These are phyloP conservation scores for Deuterostichococcus epilithicus DNA, from an alignment of 139 green algal genomes.

Conservation along the genomic window DNA sequence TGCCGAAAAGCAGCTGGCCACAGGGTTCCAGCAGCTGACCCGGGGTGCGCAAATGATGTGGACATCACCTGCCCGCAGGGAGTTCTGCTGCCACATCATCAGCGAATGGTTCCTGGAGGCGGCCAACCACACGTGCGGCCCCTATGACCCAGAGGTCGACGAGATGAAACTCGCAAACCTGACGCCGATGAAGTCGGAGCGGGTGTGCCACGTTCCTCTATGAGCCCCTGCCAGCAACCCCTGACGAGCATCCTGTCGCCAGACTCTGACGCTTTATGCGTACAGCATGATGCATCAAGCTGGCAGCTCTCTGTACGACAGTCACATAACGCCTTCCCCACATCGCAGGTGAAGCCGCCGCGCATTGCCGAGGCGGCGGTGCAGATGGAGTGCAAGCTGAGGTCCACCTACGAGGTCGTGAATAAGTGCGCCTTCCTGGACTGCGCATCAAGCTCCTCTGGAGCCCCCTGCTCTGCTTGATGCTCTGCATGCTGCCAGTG, in stretches of 20 bases:
- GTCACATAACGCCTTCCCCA: neutral
- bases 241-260: too few relatives aligned
- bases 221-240: too few relatives aligned
- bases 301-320: too few relatives aligned
- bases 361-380: conserved; percentile 81
- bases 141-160: conserved; percentile 70
- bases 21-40: neutral
- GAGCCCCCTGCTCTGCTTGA: neutral
- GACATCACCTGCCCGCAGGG: conserved; percentile 34
- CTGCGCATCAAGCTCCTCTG: neutral
- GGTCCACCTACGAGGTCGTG: conserved; percentile 55
- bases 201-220: too few relatives aligned
- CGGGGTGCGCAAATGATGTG: neutral
- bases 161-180: conserved; percentile 78
- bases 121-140: conserved; percentile 89
- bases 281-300: too few relatives aligned
- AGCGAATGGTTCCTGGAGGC: conserved; percentile 94
- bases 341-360: conserved; percentile 68
- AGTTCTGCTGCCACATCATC: conserved; percentile 93
- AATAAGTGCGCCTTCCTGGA: conserved; percentile 41
- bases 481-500: too few relatives aligned
- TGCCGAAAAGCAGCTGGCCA: neutral
- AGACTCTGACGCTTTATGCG: too few relatives aligned
- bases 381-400: conserved; percentile 85
- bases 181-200: conserved; percentile 61